Percentiles rank a stretch among this genome's conserved stretches.
These are phyloP conservation scores for Phytophthora quininea DNA, from an alignment of 352 stramenopile genomes.

Conservation along the genomic window DNA sequence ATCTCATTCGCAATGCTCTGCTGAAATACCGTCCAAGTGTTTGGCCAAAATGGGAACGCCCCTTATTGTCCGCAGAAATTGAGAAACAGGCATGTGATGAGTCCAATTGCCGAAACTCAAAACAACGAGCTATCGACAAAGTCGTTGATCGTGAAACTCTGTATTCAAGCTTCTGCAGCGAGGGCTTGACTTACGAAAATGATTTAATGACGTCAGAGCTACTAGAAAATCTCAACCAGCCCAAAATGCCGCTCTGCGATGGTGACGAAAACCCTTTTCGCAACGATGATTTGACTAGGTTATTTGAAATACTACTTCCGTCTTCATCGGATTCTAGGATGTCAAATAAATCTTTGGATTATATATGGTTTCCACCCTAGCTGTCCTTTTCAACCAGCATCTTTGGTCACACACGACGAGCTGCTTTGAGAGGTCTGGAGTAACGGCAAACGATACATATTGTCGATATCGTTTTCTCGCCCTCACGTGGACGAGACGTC, in stretches of 20 bases:
- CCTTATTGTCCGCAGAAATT: not conserved
- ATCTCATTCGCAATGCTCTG: not conserved
- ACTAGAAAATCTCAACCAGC: not conserved
- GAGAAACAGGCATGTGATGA: not conserved
- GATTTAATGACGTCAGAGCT: not conserved
- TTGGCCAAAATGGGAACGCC: not conserved
- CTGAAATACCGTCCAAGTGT: not conserved
- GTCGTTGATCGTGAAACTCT: not conserved
- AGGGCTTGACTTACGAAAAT: not conserved
- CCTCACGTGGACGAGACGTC: not conserved
- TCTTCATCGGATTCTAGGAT: not conserved
- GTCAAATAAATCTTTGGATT: not conserved
- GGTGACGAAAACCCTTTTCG: slow-evolving; percentile 5
- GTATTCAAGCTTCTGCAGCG: not conserved
- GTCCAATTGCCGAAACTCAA: not conserved
- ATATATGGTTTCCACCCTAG: slow-evolving; percentile 9
- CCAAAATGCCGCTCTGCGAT: not conserved
- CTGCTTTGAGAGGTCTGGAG: slow-evolving; percentile 3
- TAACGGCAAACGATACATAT: not conserved
- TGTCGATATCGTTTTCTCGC: slow-evolving; percentile 9
- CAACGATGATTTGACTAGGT: slow-evolving; percentile 1
- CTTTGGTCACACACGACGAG: slow-evolving; percentile 10
- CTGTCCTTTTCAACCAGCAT: slow-evolving; percentile 7
- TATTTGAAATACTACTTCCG: not conserved
- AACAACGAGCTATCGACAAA: not conserved